Percentiles rank a stretch among this genome's conserved stretches.
phyloP scores from a whole-genome alignment of 78 protist genomes.

The Chrysochromulina parva region DNA sequence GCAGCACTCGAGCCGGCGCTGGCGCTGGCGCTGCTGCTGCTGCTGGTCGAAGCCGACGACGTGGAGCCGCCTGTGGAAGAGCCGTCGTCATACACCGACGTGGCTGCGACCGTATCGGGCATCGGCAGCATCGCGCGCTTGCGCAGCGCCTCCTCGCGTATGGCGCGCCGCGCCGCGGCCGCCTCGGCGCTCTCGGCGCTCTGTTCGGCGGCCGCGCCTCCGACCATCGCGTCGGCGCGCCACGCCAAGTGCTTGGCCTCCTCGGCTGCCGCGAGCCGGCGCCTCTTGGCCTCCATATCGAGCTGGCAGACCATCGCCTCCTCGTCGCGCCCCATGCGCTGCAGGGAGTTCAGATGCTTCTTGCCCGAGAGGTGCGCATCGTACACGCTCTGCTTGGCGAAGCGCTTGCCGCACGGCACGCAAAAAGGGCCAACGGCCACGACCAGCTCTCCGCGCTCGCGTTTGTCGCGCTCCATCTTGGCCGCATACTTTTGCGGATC shows the following conservation, averaged over 20 bases:
- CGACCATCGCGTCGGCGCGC: background rate
- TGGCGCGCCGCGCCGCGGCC: background rate
- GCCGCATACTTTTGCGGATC: background rate
- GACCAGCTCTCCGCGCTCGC: background rate
- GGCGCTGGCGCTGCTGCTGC: too few species aligned
- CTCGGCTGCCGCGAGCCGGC: background rate
- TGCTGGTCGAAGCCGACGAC: too few species aligned
- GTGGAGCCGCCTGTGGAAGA: too few species aligned
- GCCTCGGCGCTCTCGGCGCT: background rate
- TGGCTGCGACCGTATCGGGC: background rate
- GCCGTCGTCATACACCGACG: background rate
- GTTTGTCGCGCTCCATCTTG: background rate
- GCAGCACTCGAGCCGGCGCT: too few species aligned
- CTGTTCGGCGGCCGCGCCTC: too few species aligned
- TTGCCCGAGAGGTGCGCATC: slow-evolving; percentile 8
- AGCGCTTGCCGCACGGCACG: slow-evolving; percentile 26
- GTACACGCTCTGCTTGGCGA: slow-evolving; percentile 12
- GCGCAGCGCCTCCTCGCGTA: background rate
- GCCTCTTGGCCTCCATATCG: slow-evolving; percentile 11
- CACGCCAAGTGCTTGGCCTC: background rate
- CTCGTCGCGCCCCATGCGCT: background rate
- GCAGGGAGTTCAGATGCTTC: background rate
- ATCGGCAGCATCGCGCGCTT: slow-evolving; percentile 12
- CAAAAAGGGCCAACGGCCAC: background rate
- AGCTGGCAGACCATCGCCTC: slow-evolving; percentile 24